These are phyloP conservation scores for Colletotrichum lini DNA, from an alignment of 2,329 filamentous ascomycete species.

Conservation along the genomic window DNA sequence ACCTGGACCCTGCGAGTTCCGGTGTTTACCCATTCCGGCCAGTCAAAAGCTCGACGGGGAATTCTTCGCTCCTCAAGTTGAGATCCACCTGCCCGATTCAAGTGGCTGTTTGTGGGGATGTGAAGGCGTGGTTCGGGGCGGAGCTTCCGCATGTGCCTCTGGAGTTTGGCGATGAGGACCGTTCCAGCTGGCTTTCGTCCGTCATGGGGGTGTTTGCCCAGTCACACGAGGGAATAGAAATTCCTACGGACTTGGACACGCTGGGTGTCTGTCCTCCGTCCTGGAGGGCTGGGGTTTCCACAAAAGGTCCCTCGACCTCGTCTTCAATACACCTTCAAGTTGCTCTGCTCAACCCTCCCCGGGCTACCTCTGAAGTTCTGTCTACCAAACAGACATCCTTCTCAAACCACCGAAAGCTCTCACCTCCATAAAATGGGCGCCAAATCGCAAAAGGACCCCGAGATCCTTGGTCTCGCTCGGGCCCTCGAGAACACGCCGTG, in stretches of 20 bases:
- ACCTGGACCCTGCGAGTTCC: background rate
- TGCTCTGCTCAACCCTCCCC: too few relatives aligned
- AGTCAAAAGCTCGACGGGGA: background rate
- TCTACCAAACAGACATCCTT: background rate
- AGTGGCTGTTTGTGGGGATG: background rate
- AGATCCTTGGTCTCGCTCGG: constrained; percentile 20
- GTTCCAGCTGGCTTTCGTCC: too few relatives aligned
- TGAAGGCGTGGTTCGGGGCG: background rate
- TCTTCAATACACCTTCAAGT: too few relatives aligned
- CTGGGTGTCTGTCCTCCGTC: too few relatives aligned
- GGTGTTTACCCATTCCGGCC: background rate
- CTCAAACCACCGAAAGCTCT: too few relatives aligned
- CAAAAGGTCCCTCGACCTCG: too few relatives aligned
- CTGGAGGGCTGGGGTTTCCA: too few relatives aligned
- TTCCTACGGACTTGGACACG: too few relatives aligned
- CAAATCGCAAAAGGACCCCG: constrained; percentile 15
- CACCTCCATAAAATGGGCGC: background rate
- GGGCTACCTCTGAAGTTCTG: too few relatives aligned
- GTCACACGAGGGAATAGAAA: too few relatives aligned
- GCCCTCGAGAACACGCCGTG: constrained; percentile 11
- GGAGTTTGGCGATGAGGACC: background rate
- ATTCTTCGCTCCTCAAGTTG: background rate
- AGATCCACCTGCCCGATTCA: background rate
- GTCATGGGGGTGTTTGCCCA: too few relatives aligned
- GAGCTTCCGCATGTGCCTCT: constrained; percentile 12